Conservation (phyloP, 768 basidiomycete species). For the Rhizopogon roseolus region DNA sequence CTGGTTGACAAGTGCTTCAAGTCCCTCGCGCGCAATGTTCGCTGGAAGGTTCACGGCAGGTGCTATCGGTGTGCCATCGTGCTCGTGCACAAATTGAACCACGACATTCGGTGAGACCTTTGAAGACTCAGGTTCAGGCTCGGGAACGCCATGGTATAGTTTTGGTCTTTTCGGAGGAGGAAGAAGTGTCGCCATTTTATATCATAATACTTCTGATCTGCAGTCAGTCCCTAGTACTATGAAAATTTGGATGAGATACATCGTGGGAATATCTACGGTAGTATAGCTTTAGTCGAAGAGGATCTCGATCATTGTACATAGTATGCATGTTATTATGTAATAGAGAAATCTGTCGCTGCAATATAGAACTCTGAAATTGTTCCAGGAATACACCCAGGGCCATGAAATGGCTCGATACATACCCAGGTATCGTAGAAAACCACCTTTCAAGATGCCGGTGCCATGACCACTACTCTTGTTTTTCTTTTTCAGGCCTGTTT, state of each 20-base stretch:
- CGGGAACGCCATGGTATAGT: conserved; percentile 70
- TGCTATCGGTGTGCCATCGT: conserved; percentile 76
- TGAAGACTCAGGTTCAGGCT: conserved; percentile 41
- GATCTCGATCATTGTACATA: too few relatives aligned
- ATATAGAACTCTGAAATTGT: too few relatives aligned
- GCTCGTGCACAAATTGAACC: conserved; percentile 90
- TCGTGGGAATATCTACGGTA: too few relatives aligned
- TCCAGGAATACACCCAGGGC: too few relatives aligned
- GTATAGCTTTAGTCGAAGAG: too few relatives aligned
- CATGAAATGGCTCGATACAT: too few relatives aligned
- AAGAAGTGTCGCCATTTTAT: neutral
- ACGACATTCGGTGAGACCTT: conserved; percentile 63
- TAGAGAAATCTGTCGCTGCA: too few relatives aligned
- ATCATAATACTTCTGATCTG: too few relatives aligned
- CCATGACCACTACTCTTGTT: neutral
- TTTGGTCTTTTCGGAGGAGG: conserved; percentile 73
- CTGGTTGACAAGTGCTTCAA: conserved; percentile 89
- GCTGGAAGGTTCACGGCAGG: conserved; percentile 89
- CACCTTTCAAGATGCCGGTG: neutral
- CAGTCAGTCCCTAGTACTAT: too few relatives aligned
- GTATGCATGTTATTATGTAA: too few relatives aligned
- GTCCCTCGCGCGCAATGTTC: conserved; percentile 74
- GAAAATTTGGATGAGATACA: too few relatives aligned
- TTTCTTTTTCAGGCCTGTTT: neutral
- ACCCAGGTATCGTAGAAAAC: neutral